These are phyloP conservation scores for Arachis stenosperma DNA, from an alignment of 306 rosid genomes.

Conservation along the genomic window DNA sequence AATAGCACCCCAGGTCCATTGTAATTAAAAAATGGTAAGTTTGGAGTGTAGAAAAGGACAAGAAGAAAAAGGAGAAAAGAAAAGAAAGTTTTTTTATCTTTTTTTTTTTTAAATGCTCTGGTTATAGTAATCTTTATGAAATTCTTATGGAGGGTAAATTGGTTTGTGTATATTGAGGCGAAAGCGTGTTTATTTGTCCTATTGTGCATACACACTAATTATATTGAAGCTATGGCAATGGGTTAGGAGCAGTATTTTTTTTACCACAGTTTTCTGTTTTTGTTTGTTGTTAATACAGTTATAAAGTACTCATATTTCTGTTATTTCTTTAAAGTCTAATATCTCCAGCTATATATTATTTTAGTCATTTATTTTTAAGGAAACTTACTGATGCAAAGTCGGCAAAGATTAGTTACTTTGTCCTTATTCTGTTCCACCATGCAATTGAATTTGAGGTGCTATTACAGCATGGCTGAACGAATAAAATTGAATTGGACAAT, in stretches of 20 bases:
- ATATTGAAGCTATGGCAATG: no score
- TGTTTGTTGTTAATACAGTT: no score
- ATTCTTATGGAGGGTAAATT: no score
- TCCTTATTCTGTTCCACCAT: neutral
- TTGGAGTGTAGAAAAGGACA: constrained; percentile 23
- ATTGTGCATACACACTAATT: no score
- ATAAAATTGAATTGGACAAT: neutral
- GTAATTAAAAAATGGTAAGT: constrained; percentile 66
- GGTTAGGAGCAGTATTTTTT: no score
- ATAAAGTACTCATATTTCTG: neutral
- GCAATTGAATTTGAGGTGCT: neutral
- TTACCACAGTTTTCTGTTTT: no score
- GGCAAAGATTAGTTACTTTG: neutral
- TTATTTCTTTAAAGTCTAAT: neutral
- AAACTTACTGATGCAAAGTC: neutral
- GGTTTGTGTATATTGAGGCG: no score
- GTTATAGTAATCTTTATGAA: no score
- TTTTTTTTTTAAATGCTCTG: constrained; percentile 35
- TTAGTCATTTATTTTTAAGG: neutral
- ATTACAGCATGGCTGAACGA: neutral
- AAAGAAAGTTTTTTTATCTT: constrained; percentile 40
- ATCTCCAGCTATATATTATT: neutral
- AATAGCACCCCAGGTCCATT: constrained; percentile 46
- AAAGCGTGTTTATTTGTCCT: no score
- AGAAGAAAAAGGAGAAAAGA: constrained; percentile 9